Percentiles rank a stretch among this genome's conserved stretches.
phyloP scores from a whole-genome alignment of 2,329 filamentous ascomycete species.

The Saccharata proteae region DNA sequence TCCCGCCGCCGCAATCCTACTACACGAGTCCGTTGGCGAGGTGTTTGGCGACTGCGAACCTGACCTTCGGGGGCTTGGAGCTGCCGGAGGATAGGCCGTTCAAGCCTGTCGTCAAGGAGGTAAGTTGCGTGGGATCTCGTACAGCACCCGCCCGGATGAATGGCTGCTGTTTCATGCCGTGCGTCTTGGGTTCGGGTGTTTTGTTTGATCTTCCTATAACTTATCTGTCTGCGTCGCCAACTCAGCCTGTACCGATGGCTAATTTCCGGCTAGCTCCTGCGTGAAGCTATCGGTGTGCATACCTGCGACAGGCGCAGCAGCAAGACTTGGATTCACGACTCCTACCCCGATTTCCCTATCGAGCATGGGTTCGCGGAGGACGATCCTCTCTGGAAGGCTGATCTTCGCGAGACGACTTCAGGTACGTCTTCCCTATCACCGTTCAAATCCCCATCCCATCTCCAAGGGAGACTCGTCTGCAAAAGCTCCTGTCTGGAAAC shows the following conservation, averaged over 20 bases:
- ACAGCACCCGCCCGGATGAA: not conserved
- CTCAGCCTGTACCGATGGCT: no score
- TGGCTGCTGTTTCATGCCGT: not conserved
- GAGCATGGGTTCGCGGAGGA: slow-evolving; percentile 50
- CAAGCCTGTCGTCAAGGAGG: slow-evolving; percentile 49
- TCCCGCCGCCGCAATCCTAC: slow-evolving; percentile 51
- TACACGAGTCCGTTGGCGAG: slow-evolving; percentile 53
- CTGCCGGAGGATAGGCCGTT: slow-evolving; percentile 43
- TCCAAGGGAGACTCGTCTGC: no score
- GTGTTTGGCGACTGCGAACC: slow-evolving; percentile 49
- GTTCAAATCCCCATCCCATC: no score
- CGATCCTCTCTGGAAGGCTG: slow-evolving; percentile 40
- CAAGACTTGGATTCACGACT: slow-evolving; percentile 39
- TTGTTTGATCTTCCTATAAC: no score
- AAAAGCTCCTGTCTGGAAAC: no score
- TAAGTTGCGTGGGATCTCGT: slow-evolving; percentile 12
- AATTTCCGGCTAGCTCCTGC: slow-evolving; percentile 41
- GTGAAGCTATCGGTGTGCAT: slow-evolving; percentile 55
- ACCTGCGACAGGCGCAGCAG: slow-evolving; percentile 54
- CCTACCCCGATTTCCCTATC: slow-evolving; percentile 43
- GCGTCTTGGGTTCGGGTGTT: no score
- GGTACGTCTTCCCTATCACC: no score
- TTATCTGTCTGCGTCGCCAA: no score
- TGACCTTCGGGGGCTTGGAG: slow-evolving; percentile 46
- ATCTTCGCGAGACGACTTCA: slow-evolving; percentile 5